These are phyloP conservation scores for Solanum clarkiae DNA, from an alignment of 257 asterid genomes.

Conservation along the genomic window DNA sequence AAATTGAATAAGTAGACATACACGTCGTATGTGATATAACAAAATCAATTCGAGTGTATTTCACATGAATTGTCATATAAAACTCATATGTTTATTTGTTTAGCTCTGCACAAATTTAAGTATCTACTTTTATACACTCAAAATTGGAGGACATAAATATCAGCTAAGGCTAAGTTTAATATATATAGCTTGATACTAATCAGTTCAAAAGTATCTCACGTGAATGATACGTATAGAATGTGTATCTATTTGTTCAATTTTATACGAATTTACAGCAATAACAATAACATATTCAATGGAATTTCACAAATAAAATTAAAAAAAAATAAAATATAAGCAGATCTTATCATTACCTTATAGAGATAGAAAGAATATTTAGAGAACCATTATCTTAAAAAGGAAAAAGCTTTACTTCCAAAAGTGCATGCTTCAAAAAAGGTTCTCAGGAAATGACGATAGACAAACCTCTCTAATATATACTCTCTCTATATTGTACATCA, in stretches of 20 bases:
- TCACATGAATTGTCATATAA: not conserved
- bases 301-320: too few species aligned
- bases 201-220: not conserved
- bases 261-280: too few species aligned
- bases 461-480: conserved; percentile 14
- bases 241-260: not conserved
- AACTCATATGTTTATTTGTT: not conserved
- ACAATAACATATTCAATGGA: too few species aligned
- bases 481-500: conserved; percentile 11
- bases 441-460: conserved; percentile 15
- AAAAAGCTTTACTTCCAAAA: conserved; percentile 20
- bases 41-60: not conserved
- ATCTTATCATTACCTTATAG: too few species aligned
- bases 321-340: too few species aligned
- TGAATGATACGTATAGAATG: not conserved
- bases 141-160: not conserved
- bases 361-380: too few species aligned
- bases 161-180: not conserved
- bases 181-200: not conserved
- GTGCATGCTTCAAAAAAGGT: conserved; percentile 32
- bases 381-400: too few species aligned
- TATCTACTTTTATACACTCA: not conserved
- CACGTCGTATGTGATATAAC: not conserved
- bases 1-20: not conserved
- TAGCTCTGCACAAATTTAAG: not conserved